Evolutionary conservation across 495 filamentous ascomycete genomes (phyloP).

Genomic region (Copromyces sp.): DNA sequence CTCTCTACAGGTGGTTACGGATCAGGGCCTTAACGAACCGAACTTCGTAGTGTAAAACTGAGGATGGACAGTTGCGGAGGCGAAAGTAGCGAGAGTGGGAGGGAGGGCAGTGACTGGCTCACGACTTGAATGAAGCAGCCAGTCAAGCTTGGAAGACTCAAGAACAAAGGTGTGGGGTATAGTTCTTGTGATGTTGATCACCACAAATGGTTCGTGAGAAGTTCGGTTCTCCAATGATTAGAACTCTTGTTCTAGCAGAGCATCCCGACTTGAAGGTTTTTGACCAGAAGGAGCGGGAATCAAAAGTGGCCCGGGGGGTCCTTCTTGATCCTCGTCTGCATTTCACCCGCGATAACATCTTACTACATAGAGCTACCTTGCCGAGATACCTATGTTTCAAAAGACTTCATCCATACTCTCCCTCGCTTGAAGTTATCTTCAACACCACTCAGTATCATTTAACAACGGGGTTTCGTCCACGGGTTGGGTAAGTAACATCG

Average conservation of each 20-base stretch:
- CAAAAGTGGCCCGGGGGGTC: background rate
- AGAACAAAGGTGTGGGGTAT: background rate
- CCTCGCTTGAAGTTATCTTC: background rate
- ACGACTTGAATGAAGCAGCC: background rate
- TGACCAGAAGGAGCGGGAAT: background rate
- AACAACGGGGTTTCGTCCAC: background rate
- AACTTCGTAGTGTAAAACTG: background rate
- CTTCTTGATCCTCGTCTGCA: background rate
- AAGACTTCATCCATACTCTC: background rate
- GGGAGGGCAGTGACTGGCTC: background rate
- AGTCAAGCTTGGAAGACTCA: background rate
- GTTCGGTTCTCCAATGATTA: background rate
- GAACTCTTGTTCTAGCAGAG: background rate
- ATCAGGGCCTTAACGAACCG: background rate
- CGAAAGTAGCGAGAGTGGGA: background rate
- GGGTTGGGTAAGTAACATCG: background rate
- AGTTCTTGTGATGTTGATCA: background rate
- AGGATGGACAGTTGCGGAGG: background rate
- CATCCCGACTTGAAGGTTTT: background rate
- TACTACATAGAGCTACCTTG: background rate
- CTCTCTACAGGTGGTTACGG: no score
- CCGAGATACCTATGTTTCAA: background rate
- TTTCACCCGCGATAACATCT: background rate
- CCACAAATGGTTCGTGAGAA: background rate
- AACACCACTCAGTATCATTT: background rate